These are phyloP conservation scores for Fonsecaea monophora DNA, from an alignment of 2,329 filamentous ascomycete genomes.

Conservation along the genomic window DNA sequence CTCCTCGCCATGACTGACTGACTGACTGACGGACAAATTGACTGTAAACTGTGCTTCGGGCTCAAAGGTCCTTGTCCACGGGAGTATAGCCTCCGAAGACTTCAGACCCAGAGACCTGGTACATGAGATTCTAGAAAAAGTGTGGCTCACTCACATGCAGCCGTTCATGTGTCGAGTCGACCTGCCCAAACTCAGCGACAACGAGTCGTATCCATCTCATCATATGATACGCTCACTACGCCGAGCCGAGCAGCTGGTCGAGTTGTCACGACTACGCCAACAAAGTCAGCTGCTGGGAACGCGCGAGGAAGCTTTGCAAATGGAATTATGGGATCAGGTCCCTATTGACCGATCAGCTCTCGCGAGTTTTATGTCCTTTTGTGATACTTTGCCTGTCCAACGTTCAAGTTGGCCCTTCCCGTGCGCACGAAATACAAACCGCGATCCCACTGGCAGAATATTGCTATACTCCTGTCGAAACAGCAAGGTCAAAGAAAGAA, in stretches of 20 bases:
- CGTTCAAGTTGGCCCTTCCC: slow-evolving; percentile 11
- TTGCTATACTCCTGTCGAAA: background rate
- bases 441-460: slow-evolving; percentile 8
- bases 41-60: too few relatives aligned
- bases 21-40: too few relatives aligned
- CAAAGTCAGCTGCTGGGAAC: slow-evolving; percentile 32
- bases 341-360: slow-evolving; percentile 40
- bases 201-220: background rate
- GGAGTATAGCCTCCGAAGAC: too few relatives aligned
- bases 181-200: background rate
- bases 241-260: background rate
- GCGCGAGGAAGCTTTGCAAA: slow-evolving; percentile 17
- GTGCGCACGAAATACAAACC: slow-evolving; percentile 26
- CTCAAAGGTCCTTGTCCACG: too few relatives aligned
- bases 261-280: slow-evolving; percentile 30
- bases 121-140: background rate
- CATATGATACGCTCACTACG: background rate
- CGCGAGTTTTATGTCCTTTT: slow-evolving; percentile 27
- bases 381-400: slow-evolving; percentile 37
- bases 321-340: slow-evolving; percentile 38
- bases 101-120: background rate
- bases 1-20: background rate
- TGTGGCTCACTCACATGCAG: background rate
- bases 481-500: background rate
- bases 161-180: background rate